These are phyloP conservation scores for Rhizopogon vinicolor DNA, from an alignment of 768 basidiomycete genomes.

Conservation along the genomic window DNA sequence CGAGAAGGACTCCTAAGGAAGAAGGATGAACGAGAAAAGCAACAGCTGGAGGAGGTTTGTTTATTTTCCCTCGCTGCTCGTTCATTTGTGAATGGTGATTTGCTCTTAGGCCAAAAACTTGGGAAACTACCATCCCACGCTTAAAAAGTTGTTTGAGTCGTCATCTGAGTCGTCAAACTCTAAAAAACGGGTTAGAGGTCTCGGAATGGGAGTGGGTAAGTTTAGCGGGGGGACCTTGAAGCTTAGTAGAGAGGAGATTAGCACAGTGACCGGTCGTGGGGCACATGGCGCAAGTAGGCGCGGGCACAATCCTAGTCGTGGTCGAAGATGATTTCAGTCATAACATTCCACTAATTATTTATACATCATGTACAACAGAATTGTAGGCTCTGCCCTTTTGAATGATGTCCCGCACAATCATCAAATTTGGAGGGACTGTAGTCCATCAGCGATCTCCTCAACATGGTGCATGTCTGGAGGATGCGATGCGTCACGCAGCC, in stretches of 20 bases:
- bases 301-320: background rate
- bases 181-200: slow-evolving; percentile 56
- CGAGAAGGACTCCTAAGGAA: slow-evolving; percentile 66
- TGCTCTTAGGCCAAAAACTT: slow-evolving; percentile 66
- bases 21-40: slow-evolving; percentile 49
- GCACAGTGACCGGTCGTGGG: slow-evolving; percentile 24
- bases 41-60: slow-evolving; percentile 65
- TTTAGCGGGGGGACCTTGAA: slow-evolving; percentile 67
- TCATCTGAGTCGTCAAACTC: slow-evolving; percentile 18
- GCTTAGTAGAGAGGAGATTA: slow-evolving; percentile 60
- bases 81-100: slow-evolving; percentile 5
- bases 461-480: slow-evolving; percentile 8
- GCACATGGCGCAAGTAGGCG: background rate
- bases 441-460: slow-evolving; percentile 16
- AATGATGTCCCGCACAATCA: background rate
- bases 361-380: background rate
- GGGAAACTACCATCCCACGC: slow-evolving; percentile 78
- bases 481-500: slow-evolving; percentile 15
- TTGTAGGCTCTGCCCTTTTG: background rate
- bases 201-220: slow-evolving; percentile 76
- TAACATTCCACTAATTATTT: background rate
- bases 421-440: slow-evolving; percentile 22
- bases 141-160: slow-evolving; percentile 63
- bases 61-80: background rate
- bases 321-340: slow-evolving; percentile 5